Percentiles rank a stretch among this genome's conserved stretches.
Evolutionary conservation across 2,329 filamentous ascomycete genomes (phyloP).

Genomic region (Colletotrichum endophyticum): DNA sequence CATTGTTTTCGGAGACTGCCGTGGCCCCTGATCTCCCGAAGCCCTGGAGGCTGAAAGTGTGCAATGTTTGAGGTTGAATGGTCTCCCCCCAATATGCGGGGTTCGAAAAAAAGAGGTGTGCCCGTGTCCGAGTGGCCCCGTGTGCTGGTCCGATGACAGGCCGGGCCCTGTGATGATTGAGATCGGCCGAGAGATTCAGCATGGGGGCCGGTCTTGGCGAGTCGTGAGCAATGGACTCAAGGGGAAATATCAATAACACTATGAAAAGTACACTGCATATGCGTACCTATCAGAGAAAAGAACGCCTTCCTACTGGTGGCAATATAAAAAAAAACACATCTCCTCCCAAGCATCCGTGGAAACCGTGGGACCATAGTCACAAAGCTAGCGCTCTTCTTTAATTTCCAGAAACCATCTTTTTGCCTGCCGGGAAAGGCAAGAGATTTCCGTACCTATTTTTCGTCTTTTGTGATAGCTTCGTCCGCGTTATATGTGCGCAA

Average conservation of each 20-base stretch:
- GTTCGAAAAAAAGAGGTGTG: neutral
- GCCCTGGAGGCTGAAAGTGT: neutral
- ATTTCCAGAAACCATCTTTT: neutral
- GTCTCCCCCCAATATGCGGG: neutral
- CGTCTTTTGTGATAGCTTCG: neutral
- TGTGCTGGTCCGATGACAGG: neutral
- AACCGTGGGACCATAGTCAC: neutral
- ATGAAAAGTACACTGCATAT: neutral
- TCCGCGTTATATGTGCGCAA: neutral
- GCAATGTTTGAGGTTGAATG: neutral
- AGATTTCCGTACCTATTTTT: neutral
- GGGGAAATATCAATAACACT: neutral
- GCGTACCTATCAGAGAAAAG: neutral
- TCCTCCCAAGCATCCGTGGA: neutral
- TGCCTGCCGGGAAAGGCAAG: neutral
- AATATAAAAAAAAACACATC: neutral
- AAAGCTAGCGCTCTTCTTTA: neutral
- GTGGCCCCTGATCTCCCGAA: neutral
- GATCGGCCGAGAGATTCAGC: neutral
- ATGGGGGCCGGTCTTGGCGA: neutral
- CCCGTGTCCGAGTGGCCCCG: neutral
- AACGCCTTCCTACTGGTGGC: neutral
- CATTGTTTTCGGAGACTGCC: neutral
- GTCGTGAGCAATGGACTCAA: neutral
- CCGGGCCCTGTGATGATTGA: neutral